A percentile compares a stretch with the other conserved stretches of the same genome.
These are phyloP conservation scores for Colletotrichum sp. DNA, from an alignment of 2,329 filamentous ascomycete genomes.

Conservation along the genomic window DNA sequence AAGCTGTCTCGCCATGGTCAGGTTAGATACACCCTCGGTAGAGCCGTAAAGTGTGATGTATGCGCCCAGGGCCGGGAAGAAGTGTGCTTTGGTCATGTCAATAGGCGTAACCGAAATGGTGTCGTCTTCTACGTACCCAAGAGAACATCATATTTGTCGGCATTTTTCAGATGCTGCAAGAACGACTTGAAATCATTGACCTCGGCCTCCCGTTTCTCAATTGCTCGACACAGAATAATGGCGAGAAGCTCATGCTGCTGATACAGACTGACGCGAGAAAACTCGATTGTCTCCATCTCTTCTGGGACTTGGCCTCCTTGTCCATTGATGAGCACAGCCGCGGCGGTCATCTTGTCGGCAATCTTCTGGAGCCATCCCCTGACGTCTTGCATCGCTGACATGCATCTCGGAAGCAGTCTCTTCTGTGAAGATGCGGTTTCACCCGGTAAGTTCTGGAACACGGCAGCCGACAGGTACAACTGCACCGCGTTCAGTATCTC, in stretches of 20 bases:
- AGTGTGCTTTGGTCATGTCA: slow-evolving; percentile 64
- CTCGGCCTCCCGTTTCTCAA: slow-evolving; percentile 76
- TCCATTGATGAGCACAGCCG: slow-evolving; percentile 73
- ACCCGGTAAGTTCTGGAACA: slow-evolving; percentile 51
- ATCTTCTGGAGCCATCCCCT: slow-evolving; percentile 79
- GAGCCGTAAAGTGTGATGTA: slow-evolving; percentile 82
- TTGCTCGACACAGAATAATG: slow-evolving; percentile 78
- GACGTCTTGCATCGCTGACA: slow-evolving; percentile 77
- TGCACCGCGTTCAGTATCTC: slow-evolving; percentile 55
- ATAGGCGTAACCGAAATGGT: not conserved
- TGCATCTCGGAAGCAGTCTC: slow-evolving; percentile 74
- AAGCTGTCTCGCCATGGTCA: slow-evolving; percentile 73
- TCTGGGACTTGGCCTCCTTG: slow-evolving; percentile 59
- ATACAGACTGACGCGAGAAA: slow-evolving; percentile 79
- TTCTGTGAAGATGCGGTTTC: slow-evolving; percentile 17
- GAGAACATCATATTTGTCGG: slow-evolving; percentile 77
- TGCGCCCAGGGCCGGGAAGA: slow-evolving; percentile 79
- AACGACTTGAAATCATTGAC: slow-evolving; percentile 77
- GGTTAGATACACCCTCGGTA: slow-evolving; percentile 70
- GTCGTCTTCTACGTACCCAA: slow-evolving; percentile 43
- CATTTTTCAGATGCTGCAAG: slow-evolving; percentile 68
- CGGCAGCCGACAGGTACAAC: slow-evolving; percentile 58
- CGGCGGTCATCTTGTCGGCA: slow-evolving; percentile 76
- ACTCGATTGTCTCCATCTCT: slow-evolving; percentile 77
- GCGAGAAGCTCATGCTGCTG: slow-evolving; percentile 90